Base-by-base conservation (phyloP, 768 basidiomycete species). In the Serendipita sp. region DNA sequence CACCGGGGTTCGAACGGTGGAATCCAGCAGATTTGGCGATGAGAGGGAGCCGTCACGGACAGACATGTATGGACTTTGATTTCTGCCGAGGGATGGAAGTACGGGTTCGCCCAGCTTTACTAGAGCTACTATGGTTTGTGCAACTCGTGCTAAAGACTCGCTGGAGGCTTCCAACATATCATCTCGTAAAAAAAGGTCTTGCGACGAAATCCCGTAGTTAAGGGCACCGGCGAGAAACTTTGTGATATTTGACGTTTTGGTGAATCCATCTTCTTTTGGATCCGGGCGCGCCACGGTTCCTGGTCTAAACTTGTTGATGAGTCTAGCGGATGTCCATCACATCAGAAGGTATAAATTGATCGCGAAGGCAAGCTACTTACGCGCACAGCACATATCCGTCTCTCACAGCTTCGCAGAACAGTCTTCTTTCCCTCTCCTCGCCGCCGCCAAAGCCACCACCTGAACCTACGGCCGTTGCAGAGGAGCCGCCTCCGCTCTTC, bases 321-420 rank as follows among this genome's bases (percentile, higher is more conserved):
- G 79, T 67, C 91, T 92, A 70, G 68, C 70, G 2, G 66, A 68
- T 45, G 68, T 60, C 56, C 66, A 70, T 13, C 70, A 67, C 2
- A 68, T 70, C 64, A 68, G 67, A n/a, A 66, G 58, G 3, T 67
- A 69, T 63, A 69, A 70, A 13, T 68, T 63, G 70, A 64, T 69
- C 67, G 30, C 7, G n/a, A 63, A 62, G 68, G 18, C 65, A 47
- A 45, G 63, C 67, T 41, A 84, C 91, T 76, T 71, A 94, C 92
- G 89, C 85, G 83, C 92, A 93, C 28, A 95, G 79, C 23, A 94
- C 81, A 73, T 85, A 87, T 0, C 92, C 92, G 75, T 95, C 92
- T 69, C 83, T 76, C 64, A 94, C 72, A 0, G 88, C 84, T 64
- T 92, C 89, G 38, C 79, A 77, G 70, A 93, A 95, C 36, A 82